phyloP scores from a whole-genome alignment of 208 protist species.

The Leishmania braziliensis region DNA sequence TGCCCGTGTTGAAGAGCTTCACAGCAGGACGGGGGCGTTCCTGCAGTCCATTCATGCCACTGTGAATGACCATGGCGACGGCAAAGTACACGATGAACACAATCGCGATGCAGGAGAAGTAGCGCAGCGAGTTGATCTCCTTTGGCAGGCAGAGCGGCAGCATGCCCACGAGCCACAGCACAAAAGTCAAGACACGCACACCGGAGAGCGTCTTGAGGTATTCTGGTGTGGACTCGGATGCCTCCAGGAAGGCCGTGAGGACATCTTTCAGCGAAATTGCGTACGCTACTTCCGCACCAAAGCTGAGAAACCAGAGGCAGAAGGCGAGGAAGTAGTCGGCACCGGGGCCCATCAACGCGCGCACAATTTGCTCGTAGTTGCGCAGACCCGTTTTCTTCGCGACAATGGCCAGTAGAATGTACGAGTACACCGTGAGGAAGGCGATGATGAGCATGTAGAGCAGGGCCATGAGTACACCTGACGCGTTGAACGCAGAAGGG shows the following conservation, averaged over 20 bases:
- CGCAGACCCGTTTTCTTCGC: constrained; percentile 42
- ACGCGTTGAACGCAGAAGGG: constrained; percentile 49
- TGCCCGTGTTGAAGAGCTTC: constrained; percentile 46
- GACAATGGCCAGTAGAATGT: constrained; percentile 41
- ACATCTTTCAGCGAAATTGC: constrained; percentile 55
- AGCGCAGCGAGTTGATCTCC: constrained; percentile 71
- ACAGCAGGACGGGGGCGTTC: constrained; percentile 30
- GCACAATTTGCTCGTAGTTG: constrained; percentile 62
- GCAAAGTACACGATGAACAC: constrained; percentile 63
- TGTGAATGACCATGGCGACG: constrained; percentile 57
- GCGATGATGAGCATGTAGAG: constrained; percentile 67
- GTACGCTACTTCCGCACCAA: constrained; percentile 65
- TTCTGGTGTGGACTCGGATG: constrained; percentile 18
- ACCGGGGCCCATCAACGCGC: constrained; percentile 43
- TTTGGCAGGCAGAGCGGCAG: constrained; percentile 63
- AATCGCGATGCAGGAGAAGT: constrained; percentile 54
- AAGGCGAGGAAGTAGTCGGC: constrained; percentile 61
- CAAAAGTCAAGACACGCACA: constrained; percentile 39
- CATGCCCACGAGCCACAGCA: constrained; percentile 61
- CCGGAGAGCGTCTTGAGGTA: constrained; percentile 42
- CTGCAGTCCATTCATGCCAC: constrained; percentile 42
- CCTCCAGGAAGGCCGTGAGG: constrained; percentile 41
- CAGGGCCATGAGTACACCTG: constrained; percentile 59
- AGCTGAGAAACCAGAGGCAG: constrained; percentile 54
- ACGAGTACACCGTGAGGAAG: constrained; percentile 62